Percentiles rank a stretch among this genome's conserved stretches.
Conservation (phyloP, 2,329 filamentous ascomycete species). For the Alternaria ventricosa region DNA sequence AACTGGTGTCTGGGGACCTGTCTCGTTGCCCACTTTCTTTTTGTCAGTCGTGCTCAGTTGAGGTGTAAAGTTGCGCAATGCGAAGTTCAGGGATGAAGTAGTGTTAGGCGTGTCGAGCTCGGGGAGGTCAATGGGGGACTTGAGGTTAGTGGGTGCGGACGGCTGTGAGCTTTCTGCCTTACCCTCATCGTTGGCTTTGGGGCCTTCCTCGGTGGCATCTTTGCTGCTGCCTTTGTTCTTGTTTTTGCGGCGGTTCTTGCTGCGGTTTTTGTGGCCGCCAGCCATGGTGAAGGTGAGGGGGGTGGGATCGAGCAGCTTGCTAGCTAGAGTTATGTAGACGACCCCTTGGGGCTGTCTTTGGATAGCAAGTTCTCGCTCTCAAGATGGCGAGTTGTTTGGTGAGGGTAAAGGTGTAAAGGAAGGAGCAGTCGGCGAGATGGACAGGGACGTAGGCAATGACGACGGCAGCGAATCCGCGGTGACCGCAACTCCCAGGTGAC, state of each 20-base stretch:
- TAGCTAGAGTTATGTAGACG: background rate
- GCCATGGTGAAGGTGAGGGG: background rate
- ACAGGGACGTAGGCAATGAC: background rate
- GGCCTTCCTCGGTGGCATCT: background rate
- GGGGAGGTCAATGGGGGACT: background rate
- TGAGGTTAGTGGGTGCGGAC: background rate
- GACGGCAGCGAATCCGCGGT: background rate
- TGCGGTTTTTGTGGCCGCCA: background rate
- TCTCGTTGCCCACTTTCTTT: background rate
- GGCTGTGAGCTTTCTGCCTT: background rate
- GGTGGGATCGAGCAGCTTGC: background rate
- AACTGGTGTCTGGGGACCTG: background rate
- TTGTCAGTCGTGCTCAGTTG: background rate
- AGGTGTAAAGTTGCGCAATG: slow-evolving; percentile 3
- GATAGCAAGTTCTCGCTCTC: background rate
- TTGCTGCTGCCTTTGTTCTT: background rate
- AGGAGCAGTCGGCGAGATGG: background rate
- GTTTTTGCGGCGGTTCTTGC: background rate
- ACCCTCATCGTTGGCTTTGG: background rate
- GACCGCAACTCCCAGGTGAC: background rate
- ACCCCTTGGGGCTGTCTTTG: background rate
- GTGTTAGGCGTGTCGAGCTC: background rate
- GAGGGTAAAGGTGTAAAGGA: background rate
- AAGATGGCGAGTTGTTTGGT: background rate
- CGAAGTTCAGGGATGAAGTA: background rate